These are phyloP conservation scores for Inonotus hispidus DNA, from an alignment of 1,284 basidiomycete genomes.

Conservation along the genomic window DNA sequence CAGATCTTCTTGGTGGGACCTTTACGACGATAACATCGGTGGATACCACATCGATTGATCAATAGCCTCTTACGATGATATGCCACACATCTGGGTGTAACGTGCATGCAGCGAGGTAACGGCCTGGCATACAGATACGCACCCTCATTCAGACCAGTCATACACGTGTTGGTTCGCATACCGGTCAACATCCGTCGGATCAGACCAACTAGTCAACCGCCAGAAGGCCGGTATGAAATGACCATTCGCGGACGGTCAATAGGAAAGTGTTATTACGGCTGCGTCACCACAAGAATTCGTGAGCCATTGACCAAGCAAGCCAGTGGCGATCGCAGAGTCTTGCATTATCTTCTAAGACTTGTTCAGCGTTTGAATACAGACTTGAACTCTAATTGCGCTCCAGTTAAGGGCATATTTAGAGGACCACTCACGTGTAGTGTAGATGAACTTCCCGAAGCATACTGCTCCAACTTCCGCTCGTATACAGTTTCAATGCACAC, in stretches of 20 bases:
- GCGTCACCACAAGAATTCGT: background rate
- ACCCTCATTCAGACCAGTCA: slow-evolving; percentile 8
- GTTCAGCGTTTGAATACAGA: background rate
- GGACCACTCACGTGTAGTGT: background rate
- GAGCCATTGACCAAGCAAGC: background rate
- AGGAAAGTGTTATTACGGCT: background rate
- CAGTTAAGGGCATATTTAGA: background rate
- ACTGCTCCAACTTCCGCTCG: background rate
- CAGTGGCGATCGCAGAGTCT: background rate
- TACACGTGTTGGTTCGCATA: slow-evolving; percentile 16
- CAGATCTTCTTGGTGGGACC: background rate
- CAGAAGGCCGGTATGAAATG: background rate
- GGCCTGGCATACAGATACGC: slow-evolving; percentile 1
- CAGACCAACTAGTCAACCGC: background rate
- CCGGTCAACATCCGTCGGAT: slow-evolving; percentile 1
- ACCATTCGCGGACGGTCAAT: background rate
- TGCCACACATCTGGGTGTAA: slow-evolving; percentile 14
- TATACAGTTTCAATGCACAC: background rate
- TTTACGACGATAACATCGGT: slow-evolving; percentile 13
- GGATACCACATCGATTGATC: slow-evolving; percentile 17
- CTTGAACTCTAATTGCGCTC: background rate
- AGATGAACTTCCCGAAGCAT: background rate
- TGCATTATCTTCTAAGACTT: background rate
- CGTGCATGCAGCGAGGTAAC: slow-evolving; percentile 18
- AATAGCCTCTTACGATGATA: slow-evolving; percentile 7